Evolutionary conservation across 306 rosid species (phyloP).

Genomic region (Oxytropis ochrocephala): DNA sequence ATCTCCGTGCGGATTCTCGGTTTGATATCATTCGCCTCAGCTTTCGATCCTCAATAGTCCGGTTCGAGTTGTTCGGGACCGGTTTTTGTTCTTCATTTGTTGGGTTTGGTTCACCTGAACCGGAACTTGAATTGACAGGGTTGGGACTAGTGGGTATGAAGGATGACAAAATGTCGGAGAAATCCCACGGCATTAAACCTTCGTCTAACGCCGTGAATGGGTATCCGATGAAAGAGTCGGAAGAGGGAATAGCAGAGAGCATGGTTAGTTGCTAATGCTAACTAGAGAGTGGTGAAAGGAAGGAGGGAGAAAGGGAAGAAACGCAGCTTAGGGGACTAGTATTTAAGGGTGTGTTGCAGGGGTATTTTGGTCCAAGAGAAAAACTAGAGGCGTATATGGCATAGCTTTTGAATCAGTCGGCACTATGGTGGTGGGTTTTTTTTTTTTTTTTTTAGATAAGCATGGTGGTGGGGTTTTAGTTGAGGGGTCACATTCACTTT

Average conservation of each 20-base stretch:
- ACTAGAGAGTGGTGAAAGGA: slow-evolving; percentile 27
- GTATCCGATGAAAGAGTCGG: slow-evolving; percentile 34
- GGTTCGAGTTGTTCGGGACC: slow-evolving; percentile 8
- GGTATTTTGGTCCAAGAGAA: not conserved
- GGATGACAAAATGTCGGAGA: slow-evolving; percentile 18
- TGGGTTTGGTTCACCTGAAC: slow-evolving; percentile 39
- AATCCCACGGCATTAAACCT: slow-evolving; percentile 49
- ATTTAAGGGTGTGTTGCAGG: slow-evolving; percentile 31
- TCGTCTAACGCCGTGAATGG: slow-evolving; percentile 40
- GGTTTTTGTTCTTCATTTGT: slow-evolving; percentile 17
- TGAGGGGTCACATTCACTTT: slow-evolving; percentile 20
- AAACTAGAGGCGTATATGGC: not conserved
- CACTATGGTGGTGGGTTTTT: slow-evolving; percentile 42
- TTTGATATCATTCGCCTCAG: slow-evolving; percentile 79
- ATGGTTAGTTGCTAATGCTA: slow-evolving; percentile 27
- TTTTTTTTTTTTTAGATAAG: too few relatives aligned
- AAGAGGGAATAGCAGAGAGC: slow-evolving; percentile 42
- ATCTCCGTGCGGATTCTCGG: slow-evolving; percentile 92
- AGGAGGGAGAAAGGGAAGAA: slow-evolving; percentile 79
- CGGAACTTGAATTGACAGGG: slow-evolving; percentile 28
- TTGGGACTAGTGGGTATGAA: slow-evolving; percentile 23
- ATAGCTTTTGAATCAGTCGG: slow-evolving; percentile 77
- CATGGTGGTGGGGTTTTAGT: slow-evolving; percentile 25
- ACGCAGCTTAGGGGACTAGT: slow-evolving; percentile 37
- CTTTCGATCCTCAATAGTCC: slow-evolving; percentile 51